Conservation (phyloP, 2,329 filamentous ascomycete species). For the Neocatenulostroma microsporum region DNA sequence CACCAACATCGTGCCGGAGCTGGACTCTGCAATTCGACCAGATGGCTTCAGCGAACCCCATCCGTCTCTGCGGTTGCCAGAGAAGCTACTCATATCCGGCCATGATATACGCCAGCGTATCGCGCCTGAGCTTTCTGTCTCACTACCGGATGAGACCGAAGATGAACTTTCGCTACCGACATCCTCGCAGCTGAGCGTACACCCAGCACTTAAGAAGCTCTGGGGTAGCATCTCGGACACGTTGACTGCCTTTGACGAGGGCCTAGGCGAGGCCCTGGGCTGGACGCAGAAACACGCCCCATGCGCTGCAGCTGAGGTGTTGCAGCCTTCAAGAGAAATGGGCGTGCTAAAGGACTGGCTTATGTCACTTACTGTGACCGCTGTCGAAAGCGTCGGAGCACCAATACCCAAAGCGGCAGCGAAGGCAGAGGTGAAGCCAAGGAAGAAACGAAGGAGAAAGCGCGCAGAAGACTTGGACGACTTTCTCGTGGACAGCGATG, state of each 20-base stretch:
- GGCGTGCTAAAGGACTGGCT: constrained; percentile 74
- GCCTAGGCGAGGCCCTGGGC: constrained; percentile 60
- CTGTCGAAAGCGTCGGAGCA: constrained; percentile 57
- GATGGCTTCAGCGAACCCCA: constrained; percentile 30
- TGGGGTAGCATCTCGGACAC: constrained; percentile 53
- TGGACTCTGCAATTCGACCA: constrained; percentile 13
- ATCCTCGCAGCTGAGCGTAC: constrained; percentile 24
- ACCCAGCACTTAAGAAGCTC: constrained; percentile 54
- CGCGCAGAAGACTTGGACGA: constrained; percentile 61
- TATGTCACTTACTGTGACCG: constrained; percentile 62
- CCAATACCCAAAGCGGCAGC: constrained; percentile 21
- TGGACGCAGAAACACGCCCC: constrained; percentile 89
- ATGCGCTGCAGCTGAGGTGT: constrained; percentile 56
- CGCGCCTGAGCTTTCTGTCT: constrained; percentile 20
- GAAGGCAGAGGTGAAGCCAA: constrained; percentile 31
- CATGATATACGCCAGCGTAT: constrained; percentile 33
- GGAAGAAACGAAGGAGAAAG: constrained; percentile 57
- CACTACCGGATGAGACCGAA: constrained; percentile 4
- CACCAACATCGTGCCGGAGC: constrained; percentile 15
- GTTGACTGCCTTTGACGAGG: constrained; percentile 73
- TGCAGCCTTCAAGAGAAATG: constrained; percentile 67
- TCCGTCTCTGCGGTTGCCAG: constrained; percentile 20
- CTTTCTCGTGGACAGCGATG: constrained; percentile 72
- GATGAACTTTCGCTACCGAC: constrained; percentile 13
- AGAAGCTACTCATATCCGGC: constrained; percentile 27